Evolutionary conservation across 768 basidiomycete species (phyloP), one percentile per base, ranked within the genome.

Genomic region (Termitomyces sp.): DNA sequence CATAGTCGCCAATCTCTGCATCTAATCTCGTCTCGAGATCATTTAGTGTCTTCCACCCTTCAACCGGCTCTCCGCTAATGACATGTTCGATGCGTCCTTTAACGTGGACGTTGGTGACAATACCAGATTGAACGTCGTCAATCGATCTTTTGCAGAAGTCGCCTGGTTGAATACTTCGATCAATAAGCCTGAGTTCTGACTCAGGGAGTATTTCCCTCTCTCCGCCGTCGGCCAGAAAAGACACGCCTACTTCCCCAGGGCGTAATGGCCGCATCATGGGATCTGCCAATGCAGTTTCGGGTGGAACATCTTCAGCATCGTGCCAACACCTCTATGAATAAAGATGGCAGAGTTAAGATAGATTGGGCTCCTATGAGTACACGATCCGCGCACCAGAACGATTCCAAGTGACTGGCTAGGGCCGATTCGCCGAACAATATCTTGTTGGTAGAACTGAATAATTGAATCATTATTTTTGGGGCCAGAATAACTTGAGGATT

Each of bases 211-310:
- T 93, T 67, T 89, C 85, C 61, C 89, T 84, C 74, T 82, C 65
- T 68, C 78, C 72, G 11, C 67, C 68, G 39, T 75, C 72, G 0
- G 81, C 76, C 39, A 86, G 77, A 72, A 89, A 92, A 20, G 88
- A 86, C 42, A 95, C 85, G 52, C 90, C 92, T 48, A 94, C 88
- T 79, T 95, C 93, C 44, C 93, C 93, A 57, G 82, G 86, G 56
- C 80, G 68, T 22, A 95, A 81, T 11, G 87, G 86, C 50, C 92
- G 81, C 81, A 92, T 85, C 56, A 94, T 78, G 13, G 91, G 89
- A 73, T 94, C 90, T 45, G 78, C 66, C 58, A 79, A 68, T 18
- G 73, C 73, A 39, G 76, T 74, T 32, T 75, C 71, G 3, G 79
- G 75, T 36, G 80, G 81, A 15, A 84, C 70, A 61, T 92, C 91